phyloP scores from a whole-genome alignment of 345 rosid genomes.

The Schrenkiella parvula region DNA sequence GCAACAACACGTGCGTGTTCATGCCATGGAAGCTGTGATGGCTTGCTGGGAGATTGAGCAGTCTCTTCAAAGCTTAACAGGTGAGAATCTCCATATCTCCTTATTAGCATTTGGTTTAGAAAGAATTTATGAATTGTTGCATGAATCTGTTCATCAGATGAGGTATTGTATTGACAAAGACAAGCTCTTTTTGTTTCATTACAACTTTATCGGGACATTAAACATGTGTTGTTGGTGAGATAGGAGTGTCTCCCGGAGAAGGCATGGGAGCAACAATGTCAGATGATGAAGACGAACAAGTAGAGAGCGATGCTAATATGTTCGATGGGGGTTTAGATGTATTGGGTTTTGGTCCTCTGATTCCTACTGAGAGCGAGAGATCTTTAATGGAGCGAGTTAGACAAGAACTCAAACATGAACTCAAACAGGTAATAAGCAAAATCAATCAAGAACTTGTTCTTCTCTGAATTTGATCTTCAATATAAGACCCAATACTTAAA shows the following conservation, averaged over 20 bases:
- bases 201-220: not conserved
- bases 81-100: conserved; percentile 22
- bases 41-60: conserved; percentile 99
- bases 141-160: not conserved
- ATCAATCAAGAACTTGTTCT: not conserved
- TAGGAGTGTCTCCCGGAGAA: conserved; percentile 97
- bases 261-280: conserved; percentile 99
- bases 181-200: not conserved
- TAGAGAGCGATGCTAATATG: conserved; percentile 77
- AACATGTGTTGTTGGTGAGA: conserved; percentile 13
- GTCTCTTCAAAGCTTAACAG: conserved; percentile 93
- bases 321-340: conserved; percentile 79
- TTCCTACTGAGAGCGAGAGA: conserved; percentile 96
- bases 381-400: conserved; percentile 98
- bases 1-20: conserved; percentile 97
- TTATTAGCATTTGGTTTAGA: not conserved
- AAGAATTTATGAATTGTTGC: not conserved
- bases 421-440: conserved; percentile 65
- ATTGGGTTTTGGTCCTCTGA: conserved; percentile 89
- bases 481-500: not conserved
- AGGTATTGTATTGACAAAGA: not conserved
- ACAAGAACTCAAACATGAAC: conserved; percentile 90
- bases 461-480: not conserved
- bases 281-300: conserved; percentile 92
- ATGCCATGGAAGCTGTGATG: conserved; percentile 99